Base-by-base conservation (phyloP, 2,329 filamentous ascomycete species). In the Fusarium concolor region DNA sequence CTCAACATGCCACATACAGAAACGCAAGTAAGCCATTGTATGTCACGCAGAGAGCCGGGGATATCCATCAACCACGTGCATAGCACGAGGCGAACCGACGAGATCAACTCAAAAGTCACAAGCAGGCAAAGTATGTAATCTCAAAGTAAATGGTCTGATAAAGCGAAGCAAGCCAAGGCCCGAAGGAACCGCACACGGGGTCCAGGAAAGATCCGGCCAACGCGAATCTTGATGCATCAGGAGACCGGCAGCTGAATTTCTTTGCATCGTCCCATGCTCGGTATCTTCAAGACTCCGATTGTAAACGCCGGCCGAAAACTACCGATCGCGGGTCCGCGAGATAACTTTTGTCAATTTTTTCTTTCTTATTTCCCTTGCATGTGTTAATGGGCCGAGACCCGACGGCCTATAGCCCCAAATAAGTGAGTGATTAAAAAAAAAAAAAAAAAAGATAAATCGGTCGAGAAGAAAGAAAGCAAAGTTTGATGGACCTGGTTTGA, bases 241-340 rank as follows among this genome's bases (percentile, higher is more conserved):
- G 56, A 56, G 71, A 73, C 53, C 59, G 50, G 59, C 49, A 54
- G 65, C 26, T 49, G 47, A 49, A 52, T 64, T 56, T 35, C 35
- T 52, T 49, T 54, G 50, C 54, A 65, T 72, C 70, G 65, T 65
- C 56, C 49, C 56, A 72, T 62, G 41, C 26, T 46, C 65, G 55
- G 65, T 57, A 38, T 59, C 35, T 51, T 22, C 20, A 58, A 54
- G 49, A 56, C 50, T 22, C 65, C 47, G 59, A 55, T 28, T 51
- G 49, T 46, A 44, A 70, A 57, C 70, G 56, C 62, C 67, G 68
- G 71, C 71, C 67, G 65, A 68, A 61, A 72, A 71, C 47, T 70
- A 64, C 71, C 71, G 65, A 68, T 58, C 55, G 60, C 61, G 61
- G 65, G 50, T 65, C 67, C 62, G 51, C 38, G 45, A 26, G 26